Conservation (phyloP, 768 basidiomycete species). For the Hericium erinaceus region DNA sequence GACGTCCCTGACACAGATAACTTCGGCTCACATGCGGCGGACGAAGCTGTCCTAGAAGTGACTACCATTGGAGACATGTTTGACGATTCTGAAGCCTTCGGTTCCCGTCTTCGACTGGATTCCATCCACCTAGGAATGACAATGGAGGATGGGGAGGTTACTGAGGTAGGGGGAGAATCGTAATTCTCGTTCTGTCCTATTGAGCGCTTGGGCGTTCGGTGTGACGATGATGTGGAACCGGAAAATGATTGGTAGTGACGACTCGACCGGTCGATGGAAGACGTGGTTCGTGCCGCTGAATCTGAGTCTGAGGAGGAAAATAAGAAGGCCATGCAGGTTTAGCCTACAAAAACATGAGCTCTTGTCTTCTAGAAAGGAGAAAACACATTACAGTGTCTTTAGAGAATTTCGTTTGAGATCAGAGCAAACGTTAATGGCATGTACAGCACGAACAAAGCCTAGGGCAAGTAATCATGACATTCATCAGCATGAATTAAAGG, state of each 20-base stretch:
- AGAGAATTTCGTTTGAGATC: slow-evolving; percentile 7
- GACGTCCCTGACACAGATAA: background rate
- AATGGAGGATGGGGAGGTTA: background rate
- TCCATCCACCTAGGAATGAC: background rate
- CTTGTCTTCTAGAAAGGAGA: background rate
- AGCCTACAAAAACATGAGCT: background rate
- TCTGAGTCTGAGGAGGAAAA: slow-evolving; percentile 9
- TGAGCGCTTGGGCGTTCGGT: background rate
- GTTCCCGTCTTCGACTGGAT: background rate
- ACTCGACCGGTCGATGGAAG: background rate
- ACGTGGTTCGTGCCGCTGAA: background rate
- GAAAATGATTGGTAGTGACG: slow-evolving; percentile 6
- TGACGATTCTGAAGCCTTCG: background rate
- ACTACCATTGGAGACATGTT: background rate
- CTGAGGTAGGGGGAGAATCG: background rate
- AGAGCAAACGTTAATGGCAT: slow-evolving; percentile 9
- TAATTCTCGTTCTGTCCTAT: background rate
- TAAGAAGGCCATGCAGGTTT: slow-evolving; percentile 11
- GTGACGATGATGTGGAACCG: slow-evolving; percentile 1
- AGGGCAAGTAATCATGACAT: background rate
- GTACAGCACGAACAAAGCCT: slow-evolving; percentile 6
- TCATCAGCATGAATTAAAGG: background rate
- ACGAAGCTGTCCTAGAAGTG: background rate
- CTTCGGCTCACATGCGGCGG: background rate
- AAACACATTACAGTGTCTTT: background rate